phyloP scores from a whole-genome alignment of 495 filamentous ascomycete genomes.

The Aspergillus incahuasiensis region DNA sequence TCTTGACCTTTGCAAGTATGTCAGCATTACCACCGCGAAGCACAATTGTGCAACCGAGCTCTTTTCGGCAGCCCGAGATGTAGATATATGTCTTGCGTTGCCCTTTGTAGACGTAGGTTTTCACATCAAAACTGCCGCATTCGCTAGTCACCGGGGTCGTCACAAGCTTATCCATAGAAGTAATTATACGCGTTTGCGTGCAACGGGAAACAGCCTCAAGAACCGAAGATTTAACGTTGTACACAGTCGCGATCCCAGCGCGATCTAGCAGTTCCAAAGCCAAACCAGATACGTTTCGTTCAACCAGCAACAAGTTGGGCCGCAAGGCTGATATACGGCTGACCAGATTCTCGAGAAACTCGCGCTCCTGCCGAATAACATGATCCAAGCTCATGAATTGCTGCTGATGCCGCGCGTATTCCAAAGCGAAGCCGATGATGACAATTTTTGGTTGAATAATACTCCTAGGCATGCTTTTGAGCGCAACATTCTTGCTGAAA shows the following conservation, averaged over 20 bases:
- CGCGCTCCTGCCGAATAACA: constrained; percentile 93
- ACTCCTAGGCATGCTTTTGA: constrained; percentile 91
- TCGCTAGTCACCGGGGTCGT: constrained; percentile 74
- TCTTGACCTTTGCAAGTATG: constrained; percentile 73
- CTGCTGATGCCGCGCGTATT: constrained; percentile 90
- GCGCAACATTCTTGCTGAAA: constrained; percentile 92
- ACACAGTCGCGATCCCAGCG: constrained; percentile 84
- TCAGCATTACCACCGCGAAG: constrained; percentile 74
- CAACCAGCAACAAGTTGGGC: constrained; percentile 80
- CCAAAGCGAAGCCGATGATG: constrained; percentile 91
- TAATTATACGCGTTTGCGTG: constrained; percentile 84
- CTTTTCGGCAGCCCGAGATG: constrained; percentile 85
- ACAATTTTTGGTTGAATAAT: constrained; percentile 82
- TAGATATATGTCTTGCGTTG: constrained; percentile 94
- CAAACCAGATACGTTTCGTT: constrained; percentile 85
- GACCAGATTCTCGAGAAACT: constrained; percentile 89
- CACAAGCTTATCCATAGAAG: constrained; percentile 91
- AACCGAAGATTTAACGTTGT: constrained; percentile 94
- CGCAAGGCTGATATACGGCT: constrained; percentile 82
- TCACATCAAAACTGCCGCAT: constrained; percentile 85
- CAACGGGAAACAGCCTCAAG: constrained; percentile 92
- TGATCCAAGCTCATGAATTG: constrained; percentile 99
- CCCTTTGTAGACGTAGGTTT: constrained; percentile 81
- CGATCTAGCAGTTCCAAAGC: constrained; percentile 83
- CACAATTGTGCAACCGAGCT: constrained; percentile 93